These are phyloP conservation scores for Cenchrus fungigraminus DNA, from an alignment of 176 grass and related monocot species.

Conservation along the genomic window DNA sequence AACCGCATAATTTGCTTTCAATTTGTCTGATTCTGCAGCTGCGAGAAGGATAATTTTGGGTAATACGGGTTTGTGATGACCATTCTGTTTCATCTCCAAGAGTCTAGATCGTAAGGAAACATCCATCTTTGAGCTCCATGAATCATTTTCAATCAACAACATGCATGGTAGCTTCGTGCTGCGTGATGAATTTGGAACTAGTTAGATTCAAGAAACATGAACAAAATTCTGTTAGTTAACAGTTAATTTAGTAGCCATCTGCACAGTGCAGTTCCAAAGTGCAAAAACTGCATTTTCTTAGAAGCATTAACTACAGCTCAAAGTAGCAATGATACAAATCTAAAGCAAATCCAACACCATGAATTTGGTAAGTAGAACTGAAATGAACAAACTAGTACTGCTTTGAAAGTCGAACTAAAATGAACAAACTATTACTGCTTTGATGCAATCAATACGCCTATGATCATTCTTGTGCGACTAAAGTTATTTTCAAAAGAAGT, in stretches of 20 bases:
- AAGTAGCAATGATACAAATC: conserved; percentile 25
- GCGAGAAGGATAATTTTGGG: conserved; percentile 73
- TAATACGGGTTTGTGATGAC: conserved; percentile 23
- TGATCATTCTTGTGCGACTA: background rate
- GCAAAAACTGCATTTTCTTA: background rate
- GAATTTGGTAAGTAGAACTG: conserved; percentile 26
- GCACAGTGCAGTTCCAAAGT: background rate
- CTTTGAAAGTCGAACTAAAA: conserved; percentile 1
- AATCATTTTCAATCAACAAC: conserved; percentile 87
- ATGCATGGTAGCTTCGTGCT: conserved; percentile 55
- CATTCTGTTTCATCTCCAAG: conserved; percentile 55
- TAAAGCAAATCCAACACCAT: conserved; percentile 7
- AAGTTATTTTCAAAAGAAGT: conserved; percentile 24
- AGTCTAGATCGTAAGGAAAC: conserved; percentile 58
- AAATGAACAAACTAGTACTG: conserved; percentile 11
- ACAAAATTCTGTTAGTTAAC: background rate
- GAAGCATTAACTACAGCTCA: background rate
- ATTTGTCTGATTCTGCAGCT: conserved; percentile 59
- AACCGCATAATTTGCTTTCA: conserved; percentile 49
- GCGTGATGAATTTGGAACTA: conserved; percentile 35
- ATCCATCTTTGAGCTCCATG: conserved; percentile 56
- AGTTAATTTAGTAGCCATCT: conserved; percentile 11
- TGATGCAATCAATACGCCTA: background rate
- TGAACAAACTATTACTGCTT: background rate
- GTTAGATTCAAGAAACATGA: conserved; percentile 15